phyloP scores from a whole-genome alignment of 768 basidiomycete species.

The Boletus vermiculosoides region DNA sequence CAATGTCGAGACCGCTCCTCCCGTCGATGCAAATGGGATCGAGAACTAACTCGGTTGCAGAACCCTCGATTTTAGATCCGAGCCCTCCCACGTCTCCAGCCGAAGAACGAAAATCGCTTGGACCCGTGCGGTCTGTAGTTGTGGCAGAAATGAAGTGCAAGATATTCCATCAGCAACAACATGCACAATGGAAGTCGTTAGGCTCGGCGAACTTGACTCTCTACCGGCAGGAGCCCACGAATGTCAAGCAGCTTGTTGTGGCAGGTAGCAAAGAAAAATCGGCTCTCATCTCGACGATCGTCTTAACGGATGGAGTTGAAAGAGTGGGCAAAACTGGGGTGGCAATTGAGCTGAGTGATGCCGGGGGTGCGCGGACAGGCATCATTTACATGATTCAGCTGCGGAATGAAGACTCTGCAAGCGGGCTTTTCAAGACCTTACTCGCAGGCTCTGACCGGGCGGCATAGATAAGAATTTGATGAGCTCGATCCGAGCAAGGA shows the following conservation, averaged over 20 bases:
- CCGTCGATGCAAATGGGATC: conserved; percentile 62
- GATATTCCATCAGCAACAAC: conserved; percentile 91
- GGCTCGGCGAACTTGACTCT: conserved; percentile 86
- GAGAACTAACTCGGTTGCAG: conserved; percentile 50
- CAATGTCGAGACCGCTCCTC: conserved; percentile 50
- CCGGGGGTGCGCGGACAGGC: conserved; percentile 82
- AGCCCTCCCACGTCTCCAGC: conserved; percentile 86
- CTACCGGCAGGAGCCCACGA: conserved; percentile 80
- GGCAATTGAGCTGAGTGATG: conserved; percentile 90
- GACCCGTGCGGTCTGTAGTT: conserved; percentile 73
- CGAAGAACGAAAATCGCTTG: conserved; percentile 50
- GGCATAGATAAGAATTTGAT: conserved; percentile 9
- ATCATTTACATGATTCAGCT: conserved; percentile 97
- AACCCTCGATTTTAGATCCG: conserved; percentile 58
- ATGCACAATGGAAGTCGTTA: conserved; percentile 97
- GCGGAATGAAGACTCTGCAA: conserved; percentile 83
- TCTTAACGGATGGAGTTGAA: conserved; percentile 94
- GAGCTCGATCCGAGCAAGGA: neutral
- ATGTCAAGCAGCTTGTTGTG: conserved; percentile 95
- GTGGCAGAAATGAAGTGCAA: conserved; percentile 97
- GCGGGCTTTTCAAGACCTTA: conserved; percentile 81
- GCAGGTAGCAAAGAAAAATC: conserved; percentile 73
- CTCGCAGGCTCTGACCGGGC: conserved; percentile 84
- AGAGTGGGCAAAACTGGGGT: conserved; percentile 98
- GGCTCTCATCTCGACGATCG: conserved; percentile 90